A percentile compares a stretch with the other conserved stretches of the same genome.
These are phyloP conservation scores for Marasmius fiardii DNA, from an alignment of 1,284 basidiomycete genomes.

Conservation along the genomic window DNA sequence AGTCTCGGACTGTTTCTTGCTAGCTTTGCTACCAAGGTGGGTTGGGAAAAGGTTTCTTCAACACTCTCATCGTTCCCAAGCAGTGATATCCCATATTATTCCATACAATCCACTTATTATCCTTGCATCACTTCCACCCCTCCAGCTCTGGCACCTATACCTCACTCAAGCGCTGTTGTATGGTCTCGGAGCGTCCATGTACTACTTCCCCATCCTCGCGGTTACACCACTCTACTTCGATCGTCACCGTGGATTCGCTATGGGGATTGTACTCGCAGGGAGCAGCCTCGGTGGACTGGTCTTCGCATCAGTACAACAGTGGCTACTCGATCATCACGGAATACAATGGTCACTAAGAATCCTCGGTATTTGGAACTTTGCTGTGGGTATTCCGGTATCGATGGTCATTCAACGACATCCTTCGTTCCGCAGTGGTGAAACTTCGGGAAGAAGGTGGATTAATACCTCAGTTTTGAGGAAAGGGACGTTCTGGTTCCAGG, in stretches of 20 bases:
- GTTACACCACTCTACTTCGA: constrained; percentile 42
- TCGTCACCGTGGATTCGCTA: constrained; percentile 40
- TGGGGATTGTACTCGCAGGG: constrained; percentile 41
- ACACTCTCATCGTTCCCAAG: too few species aligned
- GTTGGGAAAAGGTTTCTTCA: too few species aligned
- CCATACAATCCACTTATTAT: too few species aligned
- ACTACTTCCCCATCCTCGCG: constrained; percentile 42
- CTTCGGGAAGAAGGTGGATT: constrained; percentile 15
- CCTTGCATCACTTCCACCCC: not conserved
- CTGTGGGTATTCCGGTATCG: constrained; percentile 34
- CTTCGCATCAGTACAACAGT: constrained; percentile 39
- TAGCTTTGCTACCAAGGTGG: constrained; percentile 34
- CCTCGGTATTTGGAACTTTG: constrained; percentile 38
- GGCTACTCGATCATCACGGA: constrained; percentile 32
- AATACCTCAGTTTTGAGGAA: constrained; percentile 34
- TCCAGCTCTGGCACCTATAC: constrained; percentile 42
- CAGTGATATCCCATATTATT: too few species aligned
- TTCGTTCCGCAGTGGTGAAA: constrained; percentile 18
- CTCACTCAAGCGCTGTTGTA: constrained; percentile 40
- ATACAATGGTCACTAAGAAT: constrained; percentile 36
- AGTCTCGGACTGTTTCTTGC: constrained; percentile 38
- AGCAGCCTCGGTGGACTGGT: constrained; percentile 41
- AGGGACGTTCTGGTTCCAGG: constrained; percentile 43
- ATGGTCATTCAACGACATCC: constrained; percentile 28
- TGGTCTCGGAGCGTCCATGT: constrained; percentile 40